A percentile compares a stretch with the other conserved stretches of the same genome.
phyloP scores from a whole-genome alignment of 2,329 filamentous ascomycete species.

The Fusarium chlamydosporum region DNA sequence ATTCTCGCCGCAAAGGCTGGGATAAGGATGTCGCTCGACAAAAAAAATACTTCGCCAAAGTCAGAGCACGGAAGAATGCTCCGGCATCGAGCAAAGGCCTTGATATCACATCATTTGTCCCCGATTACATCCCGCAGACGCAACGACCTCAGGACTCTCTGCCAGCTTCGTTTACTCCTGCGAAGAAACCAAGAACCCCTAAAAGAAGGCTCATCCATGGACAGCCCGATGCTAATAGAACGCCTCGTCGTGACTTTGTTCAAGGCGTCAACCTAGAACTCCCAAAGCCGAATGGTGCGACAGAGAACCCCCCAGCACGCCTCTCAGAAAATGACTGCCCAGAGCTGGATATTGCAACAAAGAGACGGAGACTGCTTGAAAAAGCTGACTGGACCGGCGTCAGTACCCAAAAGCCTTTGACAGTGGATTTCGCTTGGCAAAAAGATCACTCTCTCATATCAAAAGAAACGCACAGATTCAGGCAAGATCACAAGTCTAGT shows the following conservation, averaged over 20 bases:
- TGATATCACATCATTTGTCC: constrained; percentile 45
- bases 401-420: constrained; percentile 51
- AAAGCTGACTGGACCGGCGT: constrained; percentile 54
- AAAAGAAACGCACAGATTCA: constrained; percentile 7
- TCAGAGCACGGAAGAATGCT: constrained; percentile 47
- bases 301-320: constrained; percentile 3
- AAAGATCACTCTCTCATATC: background rate
- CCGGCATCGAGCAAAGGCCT: constrained; percentile 12
- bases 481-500: background rate
- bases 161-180: constrained; percentile 4
- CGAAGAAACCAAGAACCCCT: constrained; percentile 19
- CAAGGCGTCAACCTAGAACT: background rate
- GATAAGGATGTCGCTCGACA: constrained; percentile 55
- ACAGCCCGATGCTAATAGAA: background rate
- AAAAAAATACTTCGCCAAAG: constrained; percentile 58
- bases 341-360: constrained; percentile 39
- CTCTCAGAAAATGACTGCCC: background rate
- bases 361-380: constrained; percentile 48
- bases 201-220: constrained; percentile 33
- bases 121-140: constrained; percentile 47
- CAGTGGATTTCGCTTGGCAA: constrained; percentile 41
- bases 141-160: constrained; percentile 1
- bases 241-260: too few species aligned
- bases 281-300: background rate
- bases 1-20: constrained; percentile 54